Evolutionary conservation across 163 green algal genomes (phyloP).

Genomic region (Trebouxiophyceae sp.): DNA sequence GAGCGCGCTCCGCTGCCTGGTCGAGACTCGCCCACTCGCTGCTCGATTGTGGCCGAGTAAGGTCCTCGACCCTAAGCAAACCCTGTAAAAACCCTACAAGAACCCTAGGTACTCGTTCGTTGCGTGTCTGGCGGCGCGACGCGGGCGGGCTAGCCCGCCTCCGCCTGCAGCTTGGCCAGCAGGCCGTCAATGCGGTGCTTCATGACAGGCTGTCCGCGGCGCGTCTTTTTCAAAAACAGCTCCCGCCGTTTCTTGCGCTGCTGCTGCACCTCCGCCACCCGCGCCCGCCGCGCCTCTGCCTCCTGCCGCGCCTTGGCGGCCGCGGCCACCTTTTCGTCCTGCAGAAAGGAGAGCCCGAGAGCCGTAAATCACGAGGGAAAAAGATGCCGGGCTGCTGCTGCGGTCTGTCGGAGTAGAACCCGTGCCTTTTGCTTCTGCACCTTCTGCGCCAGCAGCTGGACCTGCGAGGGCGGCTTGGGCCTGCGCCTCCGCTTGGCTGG

Average conservation of each 20-base stretch:
- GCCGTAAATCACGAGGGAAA: neutral
- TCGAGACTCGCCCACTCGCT: no score
- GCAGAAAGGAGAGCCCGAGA: neutral
- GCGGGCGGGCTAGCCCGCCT: no score
- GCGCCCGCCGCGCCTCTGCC: neutral
- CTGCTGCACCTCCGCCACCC: constrained; percentile 10
- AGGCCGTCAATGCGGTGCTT: constrained; percentile 55
- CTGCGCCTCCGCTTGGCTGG: neutral
- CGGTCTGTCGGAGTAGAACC: neutral
- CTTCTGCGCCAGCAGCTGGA: neutral
- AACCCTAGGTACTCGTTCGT: no score
- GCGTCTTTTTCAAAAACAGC: constrained; percentile 41
- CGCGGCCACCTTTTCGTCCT: neutral
- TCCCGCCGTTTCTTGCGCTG: constrained; percentile 31
- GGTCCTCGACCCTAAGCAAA: no score
- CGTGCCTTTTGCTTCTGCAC: neutral
- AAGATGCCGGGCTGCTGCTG: neutral
- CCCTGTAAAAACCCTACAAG: no score
- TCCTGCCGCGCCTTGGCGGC: neutral
- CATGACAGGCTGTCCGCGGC: constrained; percentile 59
- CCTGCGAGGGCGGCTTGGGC: neutral
- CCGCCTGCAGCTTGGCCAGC: constrained; percentile 31
- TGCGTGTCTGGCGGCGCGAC: no score
- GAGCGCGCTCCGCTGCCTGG: no score
- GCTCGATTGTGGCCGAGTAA: no score